Evolutionary conservation across 441 rosid genomes (phyloP).

Genomic region (Cnidoscolus chayamansa): DNA sequence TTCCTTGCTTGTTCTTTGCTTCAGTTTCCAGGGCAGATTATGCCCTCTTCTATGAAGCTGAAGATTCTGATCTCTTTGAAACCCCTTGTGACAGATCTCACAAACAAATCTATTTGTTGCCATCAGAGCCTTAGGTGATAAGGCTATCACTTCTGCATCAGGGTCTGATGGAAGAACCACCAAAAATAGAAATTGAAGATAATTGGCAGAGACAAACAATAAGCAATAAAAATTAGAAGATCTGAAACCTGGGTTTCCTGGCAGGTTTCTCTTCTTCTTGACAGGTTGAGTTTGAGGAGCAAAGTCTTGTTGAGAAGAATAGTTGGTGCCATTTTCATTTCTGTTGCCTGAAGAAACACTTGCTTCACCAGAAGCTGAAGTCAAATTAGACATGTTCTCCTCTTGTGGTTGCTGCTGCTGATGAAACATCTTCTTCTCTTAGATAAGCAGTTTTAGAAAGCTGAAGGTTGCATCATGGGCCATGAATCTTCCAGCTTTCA

Average conservation of each 20-base stretch:
- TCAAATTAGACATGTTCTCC: slow-evolving; percentile 84
- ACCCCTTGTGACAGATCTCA: slow-evolving; percentile 87
- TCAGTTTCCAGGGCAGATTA: slow-evolving; percentile 81
- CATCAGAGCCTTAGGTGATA: slow-evolving; percentile 75
- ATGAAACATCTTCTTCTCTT: slow-evolving; percentile 39
- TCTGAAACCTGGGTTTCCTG: slow-evolving; percentile 77
- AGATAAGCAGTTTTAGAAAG: neutral
- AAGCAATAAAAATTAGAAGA: neutral
- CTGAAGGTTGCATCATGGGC: slow-evolving; percentile 16
- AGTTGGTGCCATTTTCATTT: slow-evolving; percentile 40
- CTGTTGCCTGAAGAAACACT: slow-evolving; percentile 77
- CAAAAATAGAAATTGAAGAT: neutral
- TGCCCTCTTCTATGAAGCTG: slow-evolving; percentile 85
- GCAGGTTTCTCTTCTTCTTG: slow-evolving; percentile 74
- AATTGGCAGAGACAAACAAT: neutral
- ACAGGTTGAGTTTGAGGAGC: slow-evolving; percentile 39
- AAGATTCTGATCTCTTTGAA: slow-evolving; percentile 78
- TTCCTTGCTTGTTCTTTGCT: slow-evolving; percentile 69
- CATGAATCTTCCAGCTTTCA: neutral
- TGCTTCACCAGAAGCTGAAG: slow-evolving; percentile 77
- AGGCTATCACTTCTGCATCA: slow-evolving; percentile 80
- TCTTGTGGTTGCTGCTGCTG: slow-evolving; percentile 46
- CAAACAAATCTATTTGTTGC: slow-evolving; percentile 77
- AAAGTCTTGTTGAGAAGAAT: slow-evolving; percentile 39
- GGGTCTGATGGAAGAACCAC: slow-evolving; percentile 48